Base-by-base conservation (phyloP, 1,284 basidiomycete genomes). In the Laetiporus sulphureus region DNA sequence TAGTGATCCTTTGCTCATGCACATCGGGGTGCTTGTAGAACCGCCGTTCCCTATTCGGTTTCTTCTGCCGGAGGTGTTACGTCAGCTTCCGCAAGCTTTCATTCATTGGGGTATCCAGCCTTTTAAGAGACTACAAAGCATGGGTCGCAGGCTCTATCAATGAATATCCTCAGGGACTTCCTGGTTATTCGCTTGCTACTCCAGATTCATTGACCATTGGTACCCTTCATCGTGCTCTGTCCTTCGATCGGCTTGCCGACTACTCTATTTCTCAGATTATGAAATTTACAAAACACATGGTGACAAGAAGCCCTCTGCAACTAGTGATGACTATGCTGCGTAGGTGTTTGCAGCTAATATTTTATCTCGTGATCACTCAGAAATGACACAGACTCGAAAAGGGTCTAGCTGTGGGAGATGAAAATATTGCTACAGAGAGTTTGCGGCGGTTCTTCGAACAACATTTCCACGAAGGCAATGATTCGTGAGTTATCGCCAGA, bases 391-490 rank as follows among this genome's bases (percentile, higher is more conserved):
- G 86, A 2, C 88, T 76, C 69, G 76, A 85, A 53, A 75, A 73
- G 45, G 75, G 72, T 11, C 55, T 71, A 22, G 67, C 72, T 10
- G 72, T 73, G 5, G 83, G 83, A 0, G 84, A 90, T 56, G 79
- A 77, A 44, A 77, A 75, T 32, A 53, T 73, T 8, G 83, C 84
- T 0, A 69, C 75, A 3, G 86, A 89, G 51, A 80, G 76, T 49
- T 59, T 90, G 31, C 72, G 85, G 30, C 65, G 75, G 38, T 90
- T 85, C 58, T 90, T 90, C 49, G 86, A 90, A 54, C 86, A 90
- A 49, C 79, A 77, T 51, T 90, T 90, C 53, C 81, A 87, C 51
- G 78, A 83, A 39, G 72, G 68, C 16, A 81, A 77, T 47, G 86
- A 90, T 58, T 88, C 85, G 83, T 87, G 48, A 52, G 85, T 24